Conservation (phyloP, 805 yeast genomes). For the Wickerhamiella galacta region DNA sequence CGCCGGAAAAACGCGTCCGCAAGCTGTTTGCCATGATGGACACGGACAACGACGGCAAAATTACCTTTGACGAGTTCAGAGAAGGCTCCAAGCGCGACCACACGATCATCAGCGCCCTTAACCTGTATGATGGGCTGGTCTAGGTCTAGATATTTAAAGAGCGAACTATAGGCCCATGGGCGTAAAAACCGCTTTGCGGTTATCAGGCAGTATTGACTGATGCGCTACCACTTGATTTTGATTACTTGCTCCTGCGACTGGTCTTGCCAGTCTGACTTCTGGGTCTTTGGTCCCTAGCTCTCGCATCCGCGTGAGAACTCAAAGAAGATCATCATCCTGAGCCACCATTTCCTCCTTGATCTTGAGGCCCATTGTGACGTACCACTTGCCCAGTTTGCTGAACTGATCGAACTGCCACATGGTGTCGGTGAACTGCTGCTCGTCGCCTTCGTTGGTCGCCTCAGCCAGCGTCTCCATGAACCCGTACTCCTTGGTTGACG, state of each 20-base stretch:
- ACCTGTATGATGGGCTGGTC: constrained; percentile 66
- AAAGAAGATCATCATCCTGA: constrained; percentile 47
- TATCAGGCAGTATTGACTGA: too few species aligned
- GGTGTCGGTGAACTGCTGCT: constrained; percentile 54
- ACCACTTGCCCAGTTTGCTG: constrained; percentile 77
- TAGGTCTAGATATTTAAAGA: too few species aligned
- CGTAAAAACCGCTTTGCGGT: too few species aligned
- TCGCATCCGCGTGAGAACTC: too few species aligned
- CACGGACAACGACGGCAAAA: constrained; percentile 49
- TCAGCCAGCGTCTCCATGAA: constrained; percentile 50
- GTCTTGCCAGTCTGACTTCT: too few species aligned
- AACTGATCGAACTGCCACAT: constrained; percentile 78
- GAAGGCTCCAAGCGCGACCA: constrained; percentile 68
- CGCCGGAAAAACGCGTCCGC: constrained; percentile 75
- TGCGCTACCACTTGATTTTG: too few species aligned
- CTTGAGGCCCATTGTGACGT: constrained; percentile 65
- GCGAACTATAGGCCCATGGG: too few species aligned
- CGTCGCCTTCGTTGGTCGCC: constrained; percentile 65
- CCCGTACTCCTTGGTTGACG: constrained; percentile 49
- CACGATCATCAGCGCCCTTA: constrained; percentile 56
- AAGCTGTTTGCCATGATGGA: constrained; percentile 66
- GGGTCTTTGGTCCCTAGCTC: too few species aligned
- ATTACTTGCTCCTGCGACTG: too few species aligned
- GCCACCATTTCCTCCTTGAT: constrained; percentile 59
- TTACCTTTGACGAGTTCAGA: constrained; percentile 71